Evolutionary conservation across 2,329 filamentous ascomycete species (phyloP), one percentile per base, ranked within the genome.

Genomic region (Catunica adiposa): DNA sequence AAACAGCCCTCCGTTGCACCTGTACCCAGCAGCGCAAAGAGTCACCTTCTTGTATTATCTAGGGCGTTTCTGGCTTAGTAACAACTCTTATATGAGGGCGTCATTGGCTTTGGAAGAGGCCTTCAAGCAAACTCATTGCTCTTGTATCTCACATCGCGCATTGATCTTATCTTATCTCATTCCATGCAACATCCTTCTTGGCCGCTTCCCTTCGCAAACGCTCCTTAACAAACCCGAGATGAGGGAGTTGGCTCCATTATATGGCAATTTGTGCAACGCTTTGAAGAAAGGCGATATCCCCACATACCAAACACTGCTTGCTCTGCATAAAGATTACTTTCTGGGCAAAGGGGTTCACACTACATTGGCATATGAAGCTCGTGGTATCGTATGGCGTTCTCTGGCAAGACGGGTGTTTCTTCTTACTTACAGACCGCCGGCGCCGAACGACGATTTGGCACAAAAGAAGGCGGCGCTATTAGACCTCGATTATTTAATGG

Each of bases 31-130:
- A 22, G 78, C 84, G 4, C 86, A 97, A 65, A 80, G 89, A 51
- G 88, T 95, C 53, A 94, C 89, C 2, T 97, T 89, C 63, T 81
- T 97, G 14, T 96, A 95, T 70, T 95, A 95, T 65, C 82, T 97
- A 4, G 90, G 90, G 17, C 83, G 89, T 58, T 96, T 90, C 69
- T 81, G 89, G 64, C 88, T 94, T 66, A 81, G 86, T 60, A 89
- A 87, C 66, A 84, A 82, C 61, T 83, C 94, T 65, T 95, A 88
- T 67, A 80, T 79, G 59, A 82, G 85, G 25, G 88, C 89, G 0
- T 79, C 83, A 54, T 72, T 80, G 51, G 87, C 84, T 37, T 72
- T 96, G 5, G 79, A 94, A 63, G 76, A 82, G 25, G 87, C 90
- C 2, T 96, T 94, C 67, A 70, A 82, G 53, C 83, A 94, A 67